Evolutionary conservation across 2,329 filamentous ascomycete genomes (phyloP).

Genomic region (Sporothrix inflata): DNA sequence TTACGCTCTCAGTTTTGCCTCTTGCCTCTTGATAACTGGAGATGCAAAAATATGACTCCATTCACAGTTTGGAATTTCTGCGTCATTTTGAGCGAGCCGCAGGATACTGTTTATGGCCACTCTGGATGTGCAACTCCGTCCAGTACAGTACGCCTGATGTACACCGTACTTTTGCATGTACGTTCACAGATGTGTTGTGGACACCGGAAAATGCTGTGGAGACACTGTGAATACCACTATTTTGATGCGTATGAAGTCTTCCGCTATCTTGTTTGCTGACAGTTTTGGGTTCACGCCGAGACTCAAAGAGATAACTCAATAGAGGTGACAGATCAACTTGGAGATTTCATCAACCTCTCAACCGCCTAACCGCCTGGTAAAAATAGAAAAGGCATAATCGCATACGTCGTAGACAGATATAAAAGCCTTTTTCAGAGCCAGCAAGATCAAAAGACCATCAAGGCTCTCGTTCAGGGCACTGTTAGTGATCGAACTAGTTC

Average conservation of each 20-base stretch:
- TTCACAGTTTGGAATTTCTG: neutral
- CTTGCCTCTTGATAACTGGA: constrained; percentile 18
- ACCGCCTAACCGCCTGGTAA: neutral
- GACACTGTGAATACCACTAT: neutral
- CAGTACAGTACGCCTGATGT: neutral
- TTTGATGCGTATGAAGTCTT: too few relatives aligned
- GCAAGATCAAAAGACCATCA: neutral
- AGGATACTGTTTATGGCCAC: neutral
- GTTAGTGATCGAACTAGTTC: neutral
- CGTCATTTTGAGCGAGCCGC: constrained; percentile 17
- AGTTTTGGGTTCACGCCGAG: neutral
- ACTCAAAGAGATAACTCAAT: neutral
- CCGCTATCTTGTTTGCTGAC: neutral
- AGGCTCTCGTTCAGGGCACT: neutral
- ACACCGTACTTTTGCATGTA: neutral
- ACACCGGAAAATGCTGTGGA: neutral
- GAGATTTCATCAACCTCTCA: neutral
- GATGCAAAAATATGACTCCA: neutral
- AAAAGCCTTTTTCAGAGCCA: neutral
- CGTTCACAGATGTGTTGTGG: neutral
- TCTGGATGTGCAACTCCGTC: neutral
- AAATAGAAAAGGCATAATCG: neutral
- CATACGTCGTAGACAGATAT: neutral
- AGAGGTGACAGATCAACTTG: neutral
- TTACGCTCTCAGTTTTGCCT: neutral